Evolutionary conservation across 2,329 filamentous ascomycete species (phyloP).

Genomic region (Trichoderma sp.): DNA sequence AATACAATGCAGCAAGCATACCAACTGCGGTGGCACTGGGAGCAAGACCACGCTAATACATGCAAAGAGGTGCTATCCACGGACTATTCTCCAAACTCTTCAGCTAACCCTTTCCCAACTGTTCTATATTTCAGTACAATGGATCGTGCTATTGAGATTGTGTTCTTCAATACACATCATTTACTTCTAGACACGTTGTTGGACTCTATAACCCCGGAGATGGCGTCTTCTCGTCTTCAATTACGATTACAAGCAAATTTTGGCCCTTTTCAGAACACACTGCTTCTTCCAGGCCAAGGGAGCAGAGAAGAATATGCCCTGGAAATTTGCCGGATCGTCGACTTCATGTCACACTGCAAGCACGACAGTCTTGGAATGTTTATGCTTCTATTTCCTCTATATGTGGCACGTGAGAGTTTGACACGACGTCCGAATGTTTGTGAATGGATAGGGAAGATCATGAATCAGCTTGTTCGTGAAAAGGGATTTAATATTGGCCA

Average conservation of each 20-base stretch:
- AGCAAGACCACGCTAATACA: not conserved
- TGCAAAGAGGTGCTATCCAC: not conserved
- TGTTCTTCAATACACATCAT: not conserved
- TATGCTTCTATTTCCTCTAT: conserved; percentile 10
- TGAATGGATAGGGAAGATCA: not conserved
- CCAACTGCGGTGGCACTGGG: not conserved
- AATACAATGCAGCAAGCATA: not conserved
- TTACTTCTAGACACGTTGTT: not conserved
- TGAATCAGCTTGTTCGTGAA: not conserved
- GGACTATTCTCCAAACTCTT: not conserved
- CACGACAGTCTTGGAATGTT: conserved; percentile 1
- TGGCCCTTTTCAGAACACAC: not conserved
- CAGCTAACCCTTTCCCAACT: not conserved
- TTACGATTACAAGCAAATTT: not conserved
- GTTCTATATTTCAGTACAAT: not conserved
- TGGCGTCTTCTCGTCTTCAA: not conserved
- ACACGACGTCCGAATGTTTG: not conserved
- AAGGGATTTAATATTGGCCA: not conserved
- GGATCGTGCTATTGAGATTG: conserved; percentile 6
- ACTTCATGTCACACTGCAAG: conserved; percentile 3
- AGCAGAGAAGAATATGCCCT: not conserved
- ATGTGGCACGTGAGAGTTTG: not conserved
- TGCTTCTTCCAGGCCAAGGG: not conserved
- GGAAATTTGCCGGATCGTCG: not conserved
- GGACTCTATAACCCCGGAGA: not conserved